Evolutionary conservation across 1,284 basidiomycete genomes (phyloP).

Genomic region (Peniophora sp.): DNA sequence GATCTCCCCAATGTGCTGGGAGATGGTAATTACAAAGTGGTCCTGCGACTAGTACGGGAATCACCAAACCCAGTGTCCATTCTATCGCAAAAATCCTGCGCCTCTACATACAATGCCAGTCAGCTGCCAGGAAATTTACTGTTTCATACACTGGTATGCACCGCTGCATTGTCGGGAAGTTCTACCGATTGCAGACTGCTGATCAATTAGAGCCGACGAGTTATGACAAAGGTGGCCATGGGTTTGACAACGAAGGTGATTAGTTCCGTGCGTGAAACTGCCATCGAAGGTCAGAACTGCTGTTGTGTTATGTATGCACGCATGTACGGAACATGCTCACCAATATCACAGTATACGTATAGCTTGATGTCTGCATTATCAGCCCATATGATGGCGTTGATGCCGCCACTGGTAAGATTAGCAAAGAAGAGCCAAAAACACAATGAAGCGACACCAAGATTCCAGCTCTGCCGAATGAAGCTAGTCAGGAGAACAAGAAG

Average conservation of each 20-base stretch:
- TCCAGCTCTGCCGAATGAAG: not conserved
- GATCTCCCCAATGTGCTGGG: too few relatives aligned
- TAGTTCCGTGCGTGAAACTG: too few relatives aligned
- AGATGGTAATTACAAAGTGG: too few relatives aligned
- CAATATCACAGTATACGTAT: not conserved
- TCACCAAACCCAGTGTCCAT: too few relatives aligned
- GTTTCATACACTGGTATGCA: too few relatives aligned
- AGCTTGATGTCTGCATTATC: not conserved
- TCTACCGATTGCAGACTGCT: not conserved
- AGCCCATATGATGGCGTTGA: not conserved
- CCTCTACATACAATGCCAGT: too few relatives aligned
- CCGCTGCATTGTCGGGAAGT: not conserved
- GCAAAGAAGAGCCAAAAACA: not conserved
- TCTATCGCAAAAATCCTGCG: too few relatives aligned
- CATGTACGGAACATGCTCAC: not conserved
- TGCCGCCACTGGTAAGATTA: not conserved
- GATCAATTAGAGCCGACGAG: not conserved
- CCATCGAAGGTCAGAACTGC: not conserved
- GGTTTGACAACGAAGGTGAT: not conserved
- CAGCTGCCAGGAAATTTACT: too few relatives aligned
- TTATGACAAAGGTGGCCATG: not conserved
- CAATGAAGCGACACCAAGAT: not conserved
- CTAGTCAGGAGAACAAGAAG: not conserved
- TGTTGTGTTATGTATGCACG: too few relatives aligned
- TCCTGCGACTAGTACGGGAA: too few relatives aligned